Conservation (phyloP, 352 stramenopile species). For the Phytophthora macrochlamydospora region DNA sequence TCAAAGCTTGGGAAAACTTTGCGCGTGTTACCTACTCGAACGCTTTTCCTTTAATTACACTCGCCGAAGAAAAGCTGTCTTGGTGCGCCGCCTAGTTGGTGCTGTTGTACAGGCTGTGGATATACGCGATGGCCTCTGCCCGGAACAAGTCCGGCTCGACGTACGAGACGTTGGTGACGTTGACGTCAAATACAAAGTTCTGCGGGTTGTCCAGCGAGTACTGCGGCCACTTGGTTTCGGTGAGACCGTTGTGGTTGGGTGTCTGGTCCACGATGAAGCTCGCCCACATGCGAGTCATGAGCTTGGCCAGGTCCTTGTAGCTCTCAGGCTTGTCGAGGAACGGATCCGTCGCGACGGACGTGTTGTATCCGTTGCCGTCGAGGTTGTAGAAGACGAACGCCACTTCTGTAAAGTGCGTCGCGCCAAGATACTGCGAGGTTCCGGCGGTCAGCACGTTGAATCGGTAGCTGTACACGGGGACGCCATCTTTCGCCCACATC, state of each 20-base stretch:
- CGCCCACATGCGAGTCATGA: slow-evolving; percentile 41
- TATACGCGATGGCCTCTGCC: slow-evolving; percentile 29
- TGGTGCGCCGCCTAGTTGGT: slow-evolving; percentile 12
- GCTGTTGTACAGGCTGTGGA: slow-evolving; percentile 29
- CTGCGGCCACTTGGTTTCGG: slow-evolving; percentile 26
- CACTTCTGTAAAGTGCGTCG: slow-evolving; percentile 30
- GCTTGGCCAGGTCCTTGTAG: slow-evolving; percentile 17
- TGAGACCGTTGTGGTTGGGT: slow-evolving; percentile 23
- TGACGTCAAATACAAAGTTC: slow-evolving; percentile 36
- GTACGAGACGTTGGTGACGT: slow-evolving; percentile 37
- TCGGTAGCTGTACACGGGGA: slow-evolving; percentile 34
- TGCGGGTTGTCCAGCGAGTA: slow-evolving; percentile 30
- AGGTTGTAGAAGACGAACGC: slow-evolving; percentile 42
- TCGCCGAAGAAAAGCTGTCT: not conserved
- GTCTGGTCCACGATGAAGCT: slow-evolving; percentile 37
- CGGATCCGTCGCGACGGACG: slow-evolving; percentile 22
- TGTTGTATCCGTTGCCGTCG: slow-evolving; percentile 30
- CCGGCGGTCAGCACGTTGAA: slow-evolving; percentile 31
- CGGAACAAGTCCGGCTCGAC: slow-evolving; percentile 33
- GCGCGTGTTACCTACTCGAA: not conserved
- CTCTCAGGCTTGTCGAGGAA: slow-evolving; percentile 25
- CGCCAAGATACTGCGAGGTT: slow-evolving; percentile 17
- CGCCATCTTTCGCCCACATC: slow-evolving; percentile 25
- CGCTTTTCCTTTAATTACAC: slow-evolving; percentile 1
- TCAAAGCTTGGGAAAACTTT: not conserved